Conservation (phyloP, 495 filamentous ascomycete genomes). For the Penicillium maclennaniae region DNA sequence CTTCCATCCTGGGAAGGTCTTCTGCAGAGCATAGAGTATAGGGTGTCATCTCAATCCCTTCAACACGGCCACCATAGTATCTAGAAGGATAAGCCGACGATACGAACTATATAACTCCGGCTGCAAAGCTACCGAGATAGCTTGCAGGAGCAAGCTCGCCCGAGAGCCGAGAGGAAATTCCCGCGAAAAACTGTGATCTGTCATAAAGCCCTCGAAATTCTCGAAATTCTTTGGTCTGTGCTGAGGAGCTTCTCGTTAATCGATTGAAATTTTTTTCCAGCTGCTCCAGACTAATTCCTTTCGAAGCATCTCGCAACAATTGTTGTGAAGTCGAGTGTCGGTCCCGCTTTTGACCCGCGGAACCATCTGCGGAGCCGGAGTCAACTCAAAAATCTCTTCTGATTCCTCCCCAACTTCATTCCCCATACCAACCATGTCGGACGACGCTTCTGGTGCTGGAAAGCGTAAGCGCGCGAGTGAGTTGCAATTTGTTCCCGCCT, state of each 20-base stretch:
- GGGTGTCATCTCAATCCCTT: too few species aligned
- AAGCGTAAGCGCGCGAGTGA: slow-evolving; percentile 51
- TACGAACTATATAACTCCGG: background rate
- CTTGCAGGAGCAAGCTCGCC: slow-evolving; percentile 13
- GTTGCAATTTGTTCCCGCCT: slow-evolving; percentile 12
- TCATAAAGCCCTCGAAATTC: background rate
- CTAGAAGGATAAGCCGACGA: background rate
- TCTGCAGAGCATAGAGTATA: background rate
- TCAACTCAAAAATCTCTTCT: slow-evolving; percentile 24
- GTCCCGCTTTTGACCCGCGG: slow-evolving; percentile 23
- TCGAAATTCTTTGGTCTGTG: background rate
- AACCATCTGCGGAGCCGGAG: slow-evolving; percentile 9
- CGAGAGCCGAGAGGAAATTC: background rate
- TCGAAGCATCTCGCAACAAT: background rate
- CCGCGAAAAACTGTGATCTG: slow-evolving; percentile 6
- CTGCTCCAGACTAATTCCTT: background rate
- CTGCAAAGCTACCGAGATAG: background rate
- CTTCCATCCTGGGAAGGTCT: background rate
- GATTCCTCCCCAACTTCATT: slow-evolving; percentile 5
- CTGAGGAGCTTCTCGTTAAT: too few species aligned
- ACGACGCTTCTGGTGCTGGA: slow-evolving; percentile 38
- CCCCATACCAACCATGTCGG: slow-evolving; percentile 29
- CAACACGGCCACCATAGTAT: too few species aligned
- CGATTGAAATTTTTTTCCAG: background rate
- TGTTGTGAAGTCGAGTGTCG: background rate